A percentile compares a stretch with the other conserved stretches of the same genome.
Conservation (phyloP, 495 filamentous ascomycete species). For the Baudoinia panamericana region DNA sequence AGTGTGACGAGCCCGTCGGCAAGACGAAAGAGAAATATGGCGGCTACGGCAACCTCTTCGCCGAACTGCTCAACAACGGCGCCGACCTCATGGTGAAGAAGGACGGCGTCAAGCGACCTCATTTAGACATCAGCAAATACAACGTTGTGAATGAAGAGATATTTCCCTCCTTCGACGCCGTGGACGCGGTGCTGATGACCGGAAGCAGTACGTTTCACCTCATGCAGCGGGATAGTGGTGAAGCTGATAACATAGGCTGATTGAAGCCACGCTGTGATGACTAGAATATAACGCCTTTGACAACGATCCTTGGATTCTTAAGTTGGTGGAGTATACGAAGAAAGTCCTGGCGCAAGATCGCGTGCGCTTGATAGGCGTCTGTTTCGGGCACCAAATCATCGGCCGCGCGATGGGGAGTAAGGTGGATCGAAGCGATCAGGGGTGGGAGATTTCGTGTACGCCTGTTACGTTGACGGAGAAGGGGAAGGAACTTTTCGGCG, state of each 20-base stretch:
- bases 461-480: conserved; percentile 53
- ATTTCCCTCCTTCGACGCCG: conserved; percentile 56
- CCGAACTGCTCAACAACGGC: conserved; percentile 41
- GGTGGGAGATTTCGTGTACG: conserved; percentile 74
- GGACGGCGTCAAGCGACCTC: conserved; percentile 14
- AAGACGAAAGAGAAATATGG: conserved; percentile 47
- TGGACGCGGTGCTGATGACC: conserved; percentile 74
- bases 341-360: conserved; percentile 41
- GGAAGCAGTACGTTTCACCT: conserved; percentile 43
- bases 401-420: conserved; percentile 57
- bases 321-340: conserved; percentile 57
- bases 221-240: not conserved
- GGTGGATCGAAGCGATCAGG: conserved; percentile 51
- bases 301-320: conserved; percentile 59
- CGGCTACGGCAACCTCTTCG: conserved; percentile 63
- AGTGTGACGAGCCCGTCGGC: too few species aligned
- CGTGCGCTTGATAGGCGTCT: conserved; percentile 64
- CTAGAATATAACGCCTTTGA: conserved; percentile 50
- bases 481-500: conserved; percentile 61
- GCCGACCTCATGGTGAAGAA: conserved; percentile 24
- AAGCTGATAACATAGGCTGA: conserved; percentile 8
- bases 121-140: conserved; percentile 49
- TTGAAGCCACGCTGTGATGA: conserved; percentile 6
- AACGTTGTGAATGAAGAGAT: conserved; percentile 49
- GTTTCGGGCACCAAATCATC: conserved; percentile 87